Evolutionary conservation across 1,139 yeast genomes (phyloP).

Genomic region (Yamadazyma siamensis): DNA sequence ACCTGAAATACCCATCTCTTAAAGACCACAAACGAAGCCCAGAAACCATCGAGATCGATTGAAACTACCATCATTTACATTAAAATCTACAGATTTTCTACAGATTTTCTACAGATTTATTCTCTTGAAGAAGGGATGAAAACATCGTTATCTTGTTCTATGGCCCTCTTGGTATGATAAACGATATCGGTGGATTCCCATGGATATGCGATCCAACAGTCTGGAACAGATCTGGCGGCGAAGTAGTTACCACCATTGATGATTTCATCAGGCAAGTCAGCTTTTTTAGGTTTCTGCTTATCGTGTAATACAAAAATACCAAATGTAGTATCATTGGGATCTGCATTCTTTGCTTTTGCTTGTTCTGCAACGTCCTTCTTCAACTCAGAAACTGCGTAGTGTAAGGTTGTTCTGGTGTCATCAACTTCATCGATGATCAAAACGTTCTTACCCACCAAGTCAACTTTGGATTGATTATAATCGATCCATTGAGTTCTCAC

Average conservation of each 20-base stretch:
- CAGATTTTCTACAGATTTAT: too few relatives aligned
- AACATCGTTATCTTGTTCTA: slow-evolving; percentile 64
- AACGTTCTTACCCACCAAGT: slow-evolving; percentile 75
- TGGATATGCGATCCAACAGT: slow-evolving; percentile 96
- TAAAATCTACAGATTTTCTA: too few relatives aligned
- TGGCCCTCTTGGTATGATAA: slow-evolving; percentile 75
- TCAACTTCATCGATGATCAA: slow-evolving; percentile 92
- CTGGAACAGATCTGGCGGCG: slow-evolving; percentile 90
- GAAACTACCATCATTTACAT: too few relatives aligned
- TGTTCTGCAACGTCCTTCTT: slow-evolving; percentile 72
- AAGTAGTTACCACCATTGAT: slow-evolving; percentile 69
- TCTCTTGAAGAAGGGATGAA: slow-evolving; percentile 32
- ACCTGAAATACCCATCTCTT: slow-evolving; percentile 34
- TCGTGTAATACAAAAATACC: slow-evolving; percentile 92
- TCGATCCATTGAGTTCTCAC: slow-evolving; percentile 96
- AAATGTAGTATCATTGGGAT: slow-evolving; percentile 63
- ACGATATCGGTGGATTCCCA: slow-evolving; percentile 95
- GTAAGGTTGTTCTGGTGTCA: slow-evolving; percentile 92
- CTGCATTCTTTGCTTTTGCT: slow-evolving; percentile 47
- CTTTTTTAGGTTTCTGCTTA: slow-evolving; percentile 85
- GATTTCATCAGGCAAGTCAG: slow-evolving; percentile 65
- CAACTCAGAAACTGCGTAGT: slow-evolving; percentile 84
- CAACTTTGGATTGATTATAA: slow-evolving; percentile 61
- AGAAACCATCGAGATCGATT: slow-evolving; percentile 78
- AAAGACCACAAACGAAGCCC: slow-evolving; percentile 62